A percentile compares a stretch with the other conserved stretches of the same genome.
These are phyloP conservation scores for Ophiocordyceps robertsii DNA, from an alignment of 2,329 filamentous ascomycete species.

Conservation along the genomic window DNA sequence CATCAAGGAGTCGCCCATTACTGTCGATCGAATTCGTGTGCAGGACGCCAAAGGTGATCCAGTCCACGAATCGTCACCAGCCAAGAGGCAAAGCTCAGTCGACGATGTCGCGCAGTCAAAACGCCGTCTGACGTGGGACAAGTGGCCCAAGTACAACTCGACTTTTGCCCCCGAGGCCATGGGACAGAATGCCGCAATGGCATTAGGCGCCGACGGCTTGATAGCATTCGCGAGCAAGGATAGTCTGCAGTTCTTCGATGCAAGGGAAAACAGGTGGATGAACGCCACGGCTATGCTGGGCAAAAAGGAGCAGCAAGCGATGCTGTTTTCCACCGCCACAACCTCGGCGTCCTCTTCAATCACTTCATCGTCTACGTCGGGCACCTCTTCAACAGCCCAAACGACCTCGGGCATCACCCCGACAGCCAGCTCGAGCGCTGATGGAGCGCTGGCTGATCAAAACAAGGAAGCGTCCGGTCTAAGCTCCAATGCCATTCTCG, in stretches of 20 bases:
- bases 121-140: slow-evolving; percentile 37
- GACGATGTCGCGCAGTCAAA: slow-evolving; percentile 6
- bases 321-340: slow-evolving; percentile 10
- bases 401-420: slow-evolving; percentile 9
- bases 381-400: slow-evolving; percentile 7
- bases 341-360: slow-evolving; percentile 10
- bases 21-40: slow-evolving; percentile 57
- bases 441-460: neutral
- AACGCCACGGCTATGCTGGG: slow-evolving; percentile 54
- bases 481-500: slow-evolving; percentile 49
- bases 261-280: slow-evolving; percentile 62
- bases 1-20: slow-evolving; percentile 59
- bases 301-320: slow-evolving; percentile 25
- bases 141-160: slow-evolving; percentile 70
- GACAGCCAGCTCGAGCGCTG: neutral
- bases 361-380: slow-evolving; percentile 11
- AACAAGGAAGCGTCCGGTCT: slow-evolving; percentile 16
- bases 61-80: slow-evolving; percentile 30
- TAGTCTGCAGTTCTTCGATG: slow-evolving; percentile 66
- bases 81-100: slow-evolving; percentile 20
- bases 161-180: slow-evolving; percentile 51
- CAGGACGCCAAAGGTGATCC: slow-evolving; percentile 44
- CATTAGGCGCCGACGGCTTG: slow-evolving; percentile 49
- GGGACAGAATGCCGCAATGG: slow-evolving; percentile 58
- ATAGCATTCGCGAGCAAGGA: slow-evolving; percentile 64